These are phyloP conservation scores for Pythium brachiatum DNA, from an alignment of 352 stramenopile species.

Conservation along the genomic window DNA sequence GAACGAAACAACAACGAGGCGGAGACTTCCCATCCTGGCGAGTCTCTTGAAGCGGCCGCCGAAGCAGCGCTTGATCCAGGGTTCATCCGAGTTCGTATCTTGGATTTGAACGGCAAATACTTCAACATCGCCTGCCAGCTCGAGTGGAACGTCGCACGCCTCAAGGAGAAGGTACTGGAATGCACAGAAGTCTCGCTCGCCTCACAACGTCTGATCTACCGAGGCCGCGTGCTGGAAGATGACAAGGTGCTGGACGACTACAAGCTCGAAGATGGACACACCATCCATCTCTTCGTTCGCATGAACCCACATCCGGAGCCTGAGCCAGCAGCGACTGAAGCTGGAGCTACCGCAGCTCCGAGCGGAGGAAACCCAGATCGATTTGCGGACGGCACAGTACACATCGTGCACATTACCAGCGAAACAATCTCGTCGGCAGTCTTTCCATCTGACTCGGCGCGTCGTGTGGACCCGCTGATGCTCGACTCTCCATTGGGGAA, in stretches of 20 bases:
- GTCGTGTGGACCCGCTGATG: conserved; percentile 83
- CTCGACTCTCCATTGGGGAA: conserved; percentile 81
- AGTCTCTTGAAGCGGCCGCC: not conserved
- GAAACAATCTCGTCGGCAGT: conserved; percentile 83
- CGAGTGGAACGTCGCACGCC: conserved; percentile 57
- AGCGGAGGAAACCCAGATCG: conserved; percentile 24
- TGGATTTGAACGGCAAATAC: conserved; percentile 86
- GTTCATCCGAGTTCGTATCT: conserved; percentile 63
- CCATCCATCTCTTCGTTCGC: conserved; percentile 89
- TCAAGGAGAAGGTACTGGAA: conserved; percentile 77
- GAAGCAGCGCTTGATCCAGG: conserved; percentile 28
- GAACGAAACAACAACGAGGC: not conserved
- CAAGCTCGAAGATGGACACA: conserved; percentile 90
- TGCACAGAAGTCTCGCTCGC: conserved; percentile 62
- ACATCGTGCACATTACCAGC: conserved; percentile 76
- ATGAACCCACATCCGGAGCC: conserved; percentile 56
- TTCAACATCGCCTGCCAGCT: conserved; percentile 67
- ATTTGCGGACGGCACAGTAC: conserved; percentile 46
- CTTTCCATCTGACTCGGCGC: conserved; percentile 78
- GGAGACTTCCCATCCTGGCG: not conserved
- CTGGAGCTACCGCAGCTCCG: conserved; percentile 21
- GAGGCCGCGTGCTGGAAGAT: conserved; percentile 87
- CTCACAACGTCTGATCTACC: conserved; percentile 90
- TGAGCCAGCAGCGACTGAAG: conserved; percentile 29
- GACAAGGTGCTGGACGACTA: conserved; percentile 69